These are phyloP conservation scores for Mycena rebaudengoi DNA, from an alignment of 768 basidiomycete species.

Conservation along the genomic window DNA sequence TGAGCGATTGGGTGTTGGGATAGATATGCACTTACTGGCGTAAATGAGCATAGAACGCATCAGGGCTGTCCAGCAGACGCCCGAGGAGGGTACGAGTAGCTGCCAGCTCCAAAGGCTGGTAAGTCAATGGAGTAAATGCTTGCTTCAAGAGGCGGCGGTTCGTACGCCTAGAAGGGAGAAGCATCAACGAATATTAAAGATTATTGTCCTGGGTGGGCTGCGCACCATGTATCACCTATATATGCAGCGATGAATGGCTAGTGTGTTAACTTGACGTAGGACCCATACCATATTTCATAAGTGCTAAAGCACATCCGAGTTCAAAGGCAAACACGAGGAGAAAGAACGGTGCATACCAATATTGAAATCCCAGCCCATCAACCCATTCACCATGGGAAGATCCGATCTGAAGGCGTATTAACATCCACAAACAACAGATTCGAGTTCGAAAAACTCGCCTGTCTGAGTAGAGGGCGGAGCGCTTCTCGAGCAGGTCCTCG, in stretches of 20 bases:
- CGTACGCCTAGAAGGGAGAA: constrained; percentile 2
- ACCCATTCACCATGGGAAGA: not conserved
- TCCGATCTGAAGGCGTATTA: not conserved
- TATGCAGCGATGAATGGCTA: not conserved
- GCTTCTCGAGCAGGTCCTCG: constrained; percentile 54
- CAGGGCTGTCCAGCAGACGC: constrained; percentile 30
- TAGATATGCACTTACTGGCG: constrained; percentile 30
- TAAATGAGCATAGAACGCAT: constrained; percentile 33
- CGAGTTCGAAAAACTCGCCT: constrained; percentile 37
- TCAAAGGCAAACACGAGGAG: not conserved
- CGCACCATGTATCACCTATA: too few relatives aligned
- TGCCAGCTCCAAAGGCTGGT: constrained; percentile 29
- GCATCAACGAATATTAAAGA: not conserved
- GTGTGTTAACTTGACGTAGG: not conserved
- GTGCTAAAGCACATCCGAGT: not conserved
- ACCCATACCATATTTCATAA: not conserved
- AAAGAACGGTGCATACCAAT: not conserved
- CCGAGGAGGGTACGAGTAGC: constrained; percentile 35
- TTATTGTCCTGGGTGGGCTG: not conserved
- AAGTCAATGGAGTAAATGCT: not conserved
- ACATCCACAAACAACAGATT: not conserved
- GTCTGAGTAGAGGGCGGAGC: constrained; percentile 54
- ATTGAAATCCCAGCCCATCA: too few relatives aligned
- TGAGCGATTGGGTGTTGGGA: not conserved
- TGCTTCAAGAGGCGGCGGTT: not conserved